A percentile compares a stretch with the other conserved stretches of the same genome.
Conservation (phyloP, 2,329 filamentous ascomycete species). For the Stachybotrys chartarum region DNA sequence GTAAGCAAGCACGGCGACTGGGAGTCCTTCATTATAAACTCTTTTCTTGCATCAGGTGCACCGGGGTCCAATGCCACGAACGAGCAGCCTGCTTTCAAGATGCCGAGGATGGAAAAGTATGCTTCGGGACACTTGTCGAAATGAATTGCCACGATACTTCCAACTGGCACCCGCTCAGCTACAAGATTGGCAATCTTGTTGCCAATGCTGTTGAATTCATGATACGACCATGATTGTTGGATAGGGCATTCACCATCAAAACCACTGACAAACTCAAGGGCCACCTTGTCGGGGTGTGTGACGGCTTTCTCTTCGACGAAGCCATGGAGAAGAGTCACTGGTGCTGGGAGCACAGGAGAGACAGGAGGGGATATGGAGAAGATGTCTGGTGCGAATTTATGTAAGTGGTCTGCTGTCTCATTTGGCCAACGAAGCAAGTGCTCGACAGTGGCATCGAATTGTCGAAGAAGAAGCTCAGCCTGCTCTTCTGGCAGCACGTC, state of each 20-base stretch:
- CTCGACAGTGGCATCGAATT: slow-evolving; percentile 63
- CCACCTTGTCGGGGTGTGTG: slow-evolving; percentile 49
- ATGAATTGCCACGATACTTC: slow-evolving; percentile 64
- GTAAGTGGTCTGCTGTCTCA: slow-evolving; percentile 30
- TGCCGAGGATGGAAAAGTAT: slow-evolving; percentile 73
- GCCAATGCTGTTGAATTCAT: slow-evolving; percentile 61
- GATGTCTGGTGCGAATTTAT: slow-evolving; percentile 25
- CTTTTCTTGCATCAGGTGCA: slow-evolving; percentile 64
- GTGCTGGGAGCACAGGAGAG: slow-evolving; percentile 46
- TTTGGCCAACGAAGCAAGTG: slow-evolving; percentile 47
- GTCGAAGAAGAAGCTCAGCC: slow-evolving; percentile 56
- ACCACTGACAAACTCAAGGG: slow-evolving; percentile 66
- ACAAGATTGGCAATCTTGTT: slow-evolving; percentile 68
- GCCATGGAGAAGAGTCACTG: slow-evolving; percentile 61
- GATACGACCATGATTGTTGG: slow-evolving; percentile 63
- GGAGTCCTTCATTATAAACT: slow-evolving; percentile 73
- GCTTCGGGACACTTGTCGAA: slow-evolving; percentile 83
- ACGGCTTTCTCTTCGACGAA: slow-evolving; percentile 63
- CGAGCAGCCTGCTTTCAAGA: slow-evolving; percentile 74
- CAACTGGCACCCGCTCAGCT: slow-evolving; percentile 37
- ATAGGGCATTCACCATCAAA: slow-evolving; percentile 39
- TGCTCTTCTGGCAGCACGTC: slow-evolving; percentile 63
- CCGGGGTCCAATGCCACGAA: slow-evolving; percentile 75
- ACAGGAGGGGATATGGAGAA: slow-evolving; percentile 62
- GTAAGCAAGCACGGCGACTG: slow-evolving; percentile 56